Base-by-base conservation (phyloP, 305 asterid genomes). In the Solanum hybrid region DNA sequence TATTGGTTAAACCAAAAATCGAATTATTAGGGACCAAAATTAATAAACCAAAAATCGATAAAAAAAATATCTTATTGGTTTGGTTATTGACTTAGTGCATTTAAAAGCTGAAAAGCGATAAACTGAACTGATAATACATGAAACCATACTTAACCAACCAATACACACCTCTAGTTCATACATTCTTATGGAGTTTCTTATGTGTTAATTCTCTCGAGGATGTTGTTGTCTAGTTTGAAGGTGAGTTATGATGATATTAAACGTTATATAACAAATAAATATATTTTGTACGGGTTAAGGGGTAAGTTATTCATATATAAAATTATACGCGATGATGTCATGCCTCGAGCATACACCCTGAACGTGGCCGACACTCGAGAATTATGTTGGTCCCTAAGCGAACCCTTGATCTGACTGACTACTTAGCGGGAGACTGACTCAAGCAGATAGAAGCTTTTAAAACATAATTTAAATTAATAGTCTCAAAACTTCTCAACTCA, bases 361-460 rank as follows among this genome's bases (percentile, higher is more conserved):
- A 4, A 51, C 3, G n/a, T 17, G n/a, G 3, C 4, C 0, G 66
- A 6, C 10, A 51, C n/a, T 51, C 10, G 66, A 51, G 22, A 16
- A 51, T 0, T 0, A 51, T 51, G 1, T 0, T 51, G 1, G 10
- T 51, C 8, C n/a, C 4, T 0, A 16, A 51, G 66, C 1, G 66
- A 51, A 51, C 1, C 0, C 66, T 51, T 17, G 3, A 0, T 51
- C n/a, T 51, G n/a, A 51, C 9, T 51, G n/a, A 51, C 66, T 51
- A 16, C 8, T 5, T 51, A 17, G 10, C 10, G 2, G 0, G n/a
- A 17, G 66, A 6, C 4, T 16, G 8, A 51, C 66, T 16, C 66
- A 51, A 51, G 66, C n/a, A 1, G 10, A 17, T 51, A 51, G 9
- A 51, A 51, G 10, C n/a, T 51, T 51, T 51, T 51, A 51, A 51